These are phyloP conservation scores for Porodaedalea pini DNA, from an alignment of 1,284 basidiomycete genomes.

Conservation along the genomic window DNA sequence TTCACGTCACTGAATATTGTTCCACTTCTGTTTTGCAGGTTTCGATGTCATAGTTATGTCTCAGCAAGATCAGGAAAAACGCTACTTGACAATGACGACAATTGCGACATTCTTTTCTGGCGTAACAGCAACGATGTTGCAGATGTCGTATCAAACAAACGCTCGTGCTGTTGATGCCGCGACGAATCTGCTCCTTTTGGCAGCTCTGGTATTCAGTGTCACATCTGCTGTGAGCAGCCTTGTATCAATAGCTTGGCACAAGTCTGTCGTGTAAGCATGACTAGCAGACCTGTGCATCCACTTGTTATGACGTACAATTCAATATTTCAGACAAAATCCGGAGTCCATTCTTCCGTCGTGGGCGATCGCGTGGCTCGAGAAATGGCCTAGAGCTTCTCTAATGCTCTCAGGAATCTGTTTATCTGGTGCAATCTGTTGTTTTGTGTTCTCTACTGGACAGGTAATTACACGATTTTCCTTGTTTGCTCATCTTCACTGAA, in stretches of 20 bases:
- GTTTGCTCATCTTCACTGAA: neutral
- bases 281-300: neutral
- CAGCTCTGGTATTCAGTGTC: slow-evolving; percentile 2
- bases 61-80: neutral
- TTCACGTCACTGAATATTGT: neutral
- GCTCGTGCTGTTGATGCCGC: neutral
- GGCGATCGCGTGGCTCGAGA: neutral
- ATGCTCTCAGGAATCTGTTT: neutral
- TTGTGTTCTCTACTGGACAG: slow-evolving; percentile 1
- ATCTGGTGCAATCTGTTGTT: neutral
- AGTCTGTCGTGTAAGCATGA: neutral
- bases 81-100: slow-evolving; percentile 5
- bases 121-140: slow-evolving; percentile 7
- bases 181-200: neutral
- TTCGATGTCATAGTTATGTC: neutral
- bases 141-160: neutral
- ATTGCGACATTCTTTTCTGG: slow-evolving; percentile 11
- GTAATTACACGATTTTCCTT: neutral
- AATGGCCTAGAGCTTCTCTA: slow-evolving; percentile 3
- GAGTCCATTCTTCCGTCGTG: neutral
- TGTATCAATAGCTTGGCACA: slow-evolving; percentile 1
- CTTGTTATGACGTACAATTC: neutral
- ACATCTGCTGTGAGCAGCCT: slow-evolving; percentile 11
- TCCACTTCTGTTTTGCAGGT: neutral
- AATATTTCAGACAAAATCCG: neutral